Evolutionary conservation across 768 basidiomycete species (phyloP).

Genomic region (Cyclocybe cylindracea): DNA sequence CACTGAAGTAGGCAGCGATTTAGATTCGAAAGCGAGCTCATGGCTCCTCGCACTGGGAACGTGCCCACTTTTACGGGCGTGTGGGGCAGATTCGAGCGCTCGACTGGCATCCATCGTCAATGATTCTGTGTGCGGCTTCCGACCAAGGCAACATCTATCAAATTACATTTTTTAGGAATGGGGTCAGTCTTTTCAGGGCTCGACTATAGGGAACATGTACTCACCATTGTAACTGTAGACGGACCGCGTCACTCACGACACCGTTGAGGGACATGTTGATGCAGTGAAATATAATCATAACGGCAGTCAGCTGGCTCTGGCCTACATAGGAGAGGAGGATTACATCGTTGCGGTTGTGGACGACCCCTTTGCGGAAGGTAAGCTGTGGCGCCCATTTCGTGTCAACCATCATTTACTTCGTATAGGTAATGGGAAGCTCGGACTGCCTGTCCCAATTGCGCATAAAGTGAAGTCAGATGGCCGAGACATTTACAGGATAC

Average conservation of each 20-base stretch:
- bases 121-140: not conserved
- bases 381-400: too few species aligned
- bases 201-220: not conserved
- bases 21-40: constrained; percentile 1
- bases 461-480: too few species aligned
- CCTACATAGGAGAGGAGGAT: too few species aligned
- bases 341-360: too few species aligned
- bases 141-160: not conserved
- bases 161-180: not conserved
- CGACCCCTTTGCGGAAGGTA: too few species aligned
- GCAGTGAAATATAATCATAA: too few species aligned
- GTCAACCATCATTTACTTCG: too few species aligned
- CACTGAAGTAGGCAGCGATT: not conserved
- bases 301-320: too few species aligned
- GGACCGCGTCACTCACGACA: not conserved
- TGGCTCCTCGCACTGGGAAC: not conserved
- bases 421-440: too few species aligned
- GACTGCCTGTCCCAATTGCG: too few species aligned
- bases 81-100: constrained; percentile 1
- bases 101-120: constrained; percentile 1
- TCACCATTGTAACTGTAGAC: not conserved
- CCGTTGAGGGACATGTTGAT: too few species aligned
- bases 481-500: too few species aligned
- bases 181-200: not conserved
- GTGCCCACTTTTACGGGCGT: not conserved